These are phyloP conservation scores for Penicillium thymicola DNA, from an alignment of 2,329 filamentous ascomycete species.

Conservation along the genomic window DNA sequence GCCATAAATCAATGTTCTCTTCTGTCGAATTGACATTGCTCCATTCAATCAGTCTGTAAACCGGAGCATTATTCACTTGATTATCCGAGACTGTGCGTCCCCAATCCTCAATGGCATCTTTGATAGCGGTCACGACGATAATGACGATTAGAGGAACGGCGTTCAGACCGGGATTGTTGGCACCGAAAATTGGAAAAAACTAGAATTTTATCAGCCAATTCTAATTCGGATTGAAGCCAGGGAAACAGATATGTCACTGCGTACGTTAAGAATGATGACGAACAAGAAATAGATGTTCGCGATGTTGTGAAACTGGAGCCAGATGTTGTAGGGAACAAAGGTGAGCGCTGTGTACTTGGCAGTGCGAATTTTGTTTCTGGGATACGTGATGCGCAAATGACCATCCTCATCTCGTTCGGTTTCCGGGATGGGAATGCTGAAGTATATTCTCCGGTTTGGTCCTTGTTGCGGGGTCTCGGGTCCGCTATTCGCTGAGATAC, in stretches of 20 bases:
- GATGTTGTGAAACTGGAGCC: slow-evolving; percentile 97
- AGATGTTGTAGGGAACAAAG: slow-evolving; percentile 95
- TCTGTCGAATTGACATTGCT: slow-evolving; percentile 89
- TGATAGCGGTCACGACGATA: slow-evolving; percentile 80
- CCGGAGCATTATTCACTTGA: slow-evolving; percentile 91
- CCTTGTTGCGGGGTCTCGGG: slow-evolving; percentile 35
- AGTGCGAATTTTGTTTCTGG: slow-evolving; percentile 94
- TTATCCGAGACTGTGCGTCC: slow-evolving; percentile 86
- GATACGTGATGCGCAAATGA: slow-evolving; percentile 64
- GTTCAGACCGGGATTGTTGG: slow-evolving; percentile 81
- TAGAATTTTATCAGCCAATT: slow-evolving; percentile 41
- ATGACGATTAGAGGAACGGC: slow-evolving; percentile 93
- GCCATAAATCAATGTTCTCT: slow-evolving; percentile 82
- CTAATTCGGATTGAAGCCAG: background rate
- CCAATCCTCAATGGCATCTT: slow-evolving; percentile 95
- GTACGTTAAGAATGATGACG: slow-evolving; percentile 87
- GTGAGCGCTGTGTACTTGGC: slow-evolving; percentile 95
- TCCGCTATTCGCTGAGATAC: slow-evolving; percentile 33
- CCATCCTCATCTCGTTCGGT: slow-evolving; percentile 78
- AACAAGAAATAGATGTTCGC: slow-evolving; percentile 99
- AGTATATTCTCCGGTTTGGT: slow-evolving; percentile 59
- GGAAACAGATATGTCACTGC: slow-evolving; percentile 40
- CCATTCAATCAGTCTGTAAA: slow-evolving; percentile 85
- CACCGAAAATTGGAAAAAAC: slow-evolving; percentile 97
- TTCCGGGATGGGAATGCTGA: slow-evolving; percentile 77